Evolutionary conservation across 140 eudicot species (phyloP).

Genomic region (Flaveria floridana): DNA sequence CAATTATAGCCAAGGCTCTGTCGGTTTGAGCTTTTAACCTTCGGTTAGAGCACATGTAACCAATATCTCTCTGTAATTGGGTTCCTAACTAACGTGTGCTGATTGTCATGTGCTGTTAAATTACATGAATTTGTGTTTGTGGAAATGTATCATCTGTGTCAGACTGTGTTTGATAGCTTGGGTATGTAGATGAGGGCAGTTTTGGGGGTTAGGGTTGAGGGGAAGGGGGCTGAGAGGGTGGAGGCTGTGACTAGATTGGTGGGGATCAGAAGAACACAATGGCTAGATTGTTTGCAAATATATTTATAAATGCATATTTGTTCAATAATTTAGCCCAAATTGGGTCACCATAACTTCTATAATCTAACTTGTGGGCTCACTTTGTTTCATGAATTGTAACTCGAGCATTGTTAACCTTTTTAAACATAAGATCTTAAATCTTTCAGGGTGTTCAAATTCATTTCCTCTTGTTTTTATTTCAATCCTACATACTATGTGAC

Average conservation of each 20-base stretch:
- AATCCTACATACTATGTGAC: not conserved
- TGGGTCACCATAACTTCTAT: conserved; percentile 1
- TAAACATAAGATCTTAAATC: not conserved
- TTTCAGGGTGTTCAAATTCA: not conserved
- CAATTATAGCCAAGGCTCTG: not conserved
- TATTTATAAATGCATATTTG: conserved; percentile 17
- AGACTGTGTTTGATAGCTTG: not conserved
- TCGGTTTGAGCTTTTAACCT: too few relatives aligned
- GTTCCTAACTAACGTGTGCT: not conserved
- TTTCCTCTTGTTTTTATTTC: not conserved
- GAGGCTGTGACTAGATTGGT: conserved; percentile 13
- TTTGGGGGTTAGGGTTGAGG: not conserved
- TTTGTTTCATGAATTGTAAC: not conserved
- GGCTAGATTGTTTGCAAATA: not conserved
- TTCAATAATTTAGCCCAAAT: not conserved
- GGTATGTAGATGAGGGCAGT: not conserved
- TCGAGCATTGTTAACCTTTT: not conserved
- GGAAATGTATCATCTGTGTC: not conserved
- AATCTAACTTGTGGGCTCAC: not conserved
- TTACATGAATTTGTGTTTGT: too few relatives aligned
- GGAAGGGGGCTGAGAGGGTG: not conserved
- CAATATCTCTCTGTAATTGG: not conserved
- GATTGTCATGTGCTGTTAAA: too few relatives aligned
- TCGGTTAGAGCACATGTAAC: too few relatives aligned
- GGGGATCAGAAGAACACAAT: conserved; percentile 2